These are phyloP conservation scores for Ramichloridium luteum DNA, from an alignment of 2,329 filamentous ascomycete genomes.

Conservation along the genomic window DNA sequence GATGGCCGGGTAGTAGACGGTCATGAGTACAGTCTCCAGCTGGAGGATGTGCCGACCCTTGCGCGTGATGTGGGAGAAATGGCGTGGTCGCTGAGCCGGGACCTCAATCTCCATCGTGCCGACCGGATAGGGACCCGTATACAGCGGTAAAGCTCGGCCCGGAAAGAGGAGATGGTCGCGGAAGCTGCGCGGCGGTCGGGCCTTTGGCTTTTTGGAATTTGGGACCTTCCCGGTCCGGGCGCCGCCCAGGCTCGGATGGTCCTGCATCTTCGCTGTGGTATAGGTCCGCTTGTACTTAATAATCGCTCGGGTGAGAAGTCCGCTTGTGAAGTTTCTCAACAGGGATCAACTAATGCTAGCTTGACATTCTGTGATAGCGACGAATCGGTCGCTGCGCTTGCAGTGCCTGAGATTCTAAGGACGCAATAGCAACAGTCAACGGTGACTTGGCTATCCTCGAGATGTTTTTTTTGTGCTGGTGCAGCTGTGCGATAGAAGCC, in stretches of 20 bases:
- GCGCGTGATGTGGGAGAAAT: slow-evolving; percentile 40
- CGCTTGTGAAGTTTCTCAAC: too few relatives aligned
- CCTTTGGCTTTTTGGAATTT: slow-evolving; percentile 33
- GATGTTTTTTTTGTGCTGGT: too few relatives aligned
- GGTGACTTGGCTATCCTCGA: too few relatives aligned
- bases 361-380: too few relatives aligned
- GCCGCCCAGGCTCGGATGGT: slow-evolving; percentile 11
- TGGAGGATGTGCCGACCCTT: slow-evolving; percentile 37
- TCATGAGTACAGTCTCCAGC: slow-evolving; percentile 50
- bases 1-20: slow-evolving; percentile 51
- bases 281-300: too few relatives aligned
- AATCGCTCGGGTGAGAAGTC: too few relatives aligned
- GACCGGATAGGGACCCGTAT: slow-evolving; percentile 42
- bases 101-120: slow-evolving; percentile 45
- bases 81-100: slow-evolving; percentile 34
- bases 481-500: too few relatives aligned
- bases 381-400: too few relatives aligned
- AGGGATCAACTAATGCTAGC: too few relatives aligned
- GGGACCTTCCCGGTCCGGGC: slow-evolving; percentile 23
- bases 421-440: too few relatives aligned
- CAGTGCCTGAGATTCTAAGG: too few relatives aligned
- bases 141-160: slow-evolving; percentile 35
- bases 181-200: slow-evolving; percentile 33
- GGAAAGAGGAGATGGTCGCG: slow-evolving; percentile 37
- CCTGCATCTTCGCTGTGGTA: slow-evolving; percentile 1